Conservation (phyloP, 129 eudicot species). For the Heracleum sosnowskyi region DNA sequence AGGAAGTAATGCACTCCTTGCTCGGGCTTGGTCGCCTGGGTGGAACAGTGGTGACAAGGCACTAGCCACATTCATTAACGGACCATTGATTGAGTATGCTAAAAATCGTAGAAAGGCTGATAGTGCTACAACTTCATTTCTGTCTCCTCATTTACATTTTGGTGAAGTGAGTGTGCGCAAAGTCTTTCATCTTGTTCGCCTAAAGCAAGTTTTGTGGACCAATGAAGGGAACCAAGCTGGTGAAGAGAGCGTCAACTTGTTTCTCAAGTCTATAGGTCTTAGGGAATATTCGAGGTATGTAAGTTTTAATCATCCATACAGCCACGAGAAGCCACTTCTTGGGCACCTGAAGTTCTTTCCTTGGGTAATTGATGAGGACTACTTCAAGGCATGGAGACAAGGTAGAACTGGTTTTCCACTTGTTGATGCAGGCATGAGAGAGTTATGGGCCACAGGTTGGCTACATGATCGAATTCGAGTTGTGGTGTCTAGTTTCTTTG, state of each 20-base stretch:
- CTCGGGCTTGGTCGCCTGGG: conserved; percentile 98
- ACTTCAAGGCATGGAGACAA: conserved; percentile 95
- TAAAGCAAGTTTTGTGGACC: conserved; percentile 79
- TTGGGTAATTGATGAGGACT: conserved; percentile 71
- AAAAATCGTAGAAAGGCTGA: conserved; percentile 77
- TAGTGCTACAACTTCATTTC: conserved; percentile 85
- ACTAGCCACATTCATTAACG: conserved; percentile 66
- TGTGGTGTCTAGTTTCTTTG: conserved; percentile 92
- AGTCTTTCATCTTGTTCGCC: conserved; percentile 83
- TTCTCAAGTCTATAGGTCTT: conserved; percentile 86
- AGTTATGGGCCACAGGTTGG: conserved; percentile 98
- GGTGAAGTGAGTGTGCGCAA: conserved; percentile 94
- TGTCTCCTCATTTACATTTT: conserved; percentile 91
- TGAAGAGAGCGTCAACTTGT: conserved; percentile 84
- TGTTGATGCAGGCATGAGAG: conserved; percentile 99
- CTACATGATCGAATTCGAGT: conserved; percentile 86
- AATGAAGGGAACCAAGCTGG: conserved; percentile 83
- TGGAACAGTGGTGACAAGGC: conserved; percentile 97
- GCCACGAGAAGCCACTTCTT: conserved; percentile 86
- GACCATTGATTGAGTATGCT: conserved; percentile 70
- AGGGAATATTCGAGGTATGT: conserved; percentile 91
- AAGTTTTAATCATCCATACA: conserved; percentile 87
- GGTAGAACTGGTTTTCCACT: conserved; percentile 96
- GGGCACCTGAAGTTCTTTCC: conserved; percentile 91
- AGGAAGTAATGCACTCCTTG: conserved; percentile 94